Evolutionary conservation across 495 filamentous ascomycete genomes (phyloP), one percentile per base, ranked within the genome.

Genomic region (Podospora pseudopauciseta): DNA sequence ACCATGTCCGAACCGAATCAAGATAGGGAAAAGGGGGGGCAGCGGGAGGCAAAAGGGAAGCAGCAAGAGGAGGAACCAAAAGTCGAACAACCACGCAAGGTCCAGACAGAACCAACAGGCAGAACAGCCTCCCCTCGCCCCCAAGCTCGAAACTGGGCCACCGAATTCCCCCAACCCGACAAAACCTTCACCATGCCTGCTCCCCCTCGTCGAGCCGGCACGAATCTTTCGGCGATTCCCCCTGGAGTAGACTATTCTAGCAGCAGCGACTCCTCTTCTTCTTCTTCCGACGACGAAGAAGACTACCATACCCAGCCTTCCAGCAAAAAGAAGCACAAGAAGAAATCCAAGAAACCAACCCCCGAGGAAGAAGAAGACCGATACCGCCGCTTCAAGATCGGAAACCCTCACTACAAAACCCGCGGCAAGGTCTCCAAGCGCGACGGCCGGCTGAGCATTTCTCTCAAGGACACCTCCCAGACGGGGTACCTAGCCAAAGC

Each of bases 381-480:
- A 7, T 84, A 73, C 65, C 71, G 79, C 26, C 74, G 75, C 20
- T 85, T 92, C 71, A 76, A 76, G 56, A 80, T 92, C 34, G 82
- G 77, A n/a, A 88, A 92, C 71, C 82, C 89, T 2, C 75, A 89
- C 30, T 91, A 87, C 77, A 82, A 75, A 19, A 90, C 87, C 1
- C 85, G 83, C 44, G 90, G 90, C n/a, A 85, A 80, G 59, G 82
- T 92, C 15, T 87, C 85, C 0, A 88, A 86, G 74, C 82, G 75
- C n/a, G 91, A 92, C 73, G 91, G 90, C 6, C 82, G 91, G 27
- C 78, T 93, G 18, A 85, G 83, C 64, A 90, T 93, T 64, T 86
- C 85, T n/a, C 79, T 92, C 73, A 88, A 89, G 64, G 87, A 91
- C 72, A 87, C 85, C 2, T 83, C 81, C 63, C 88, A 88, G 66